Percentiles rank a stretch among this genome's conserved stretches.
These are phyloP conservation scores for Fusarium keratoplasticum DNA, from an alignment of 2,329 filamentous ascomycete species.

Conservation along the genomic window DNA sequence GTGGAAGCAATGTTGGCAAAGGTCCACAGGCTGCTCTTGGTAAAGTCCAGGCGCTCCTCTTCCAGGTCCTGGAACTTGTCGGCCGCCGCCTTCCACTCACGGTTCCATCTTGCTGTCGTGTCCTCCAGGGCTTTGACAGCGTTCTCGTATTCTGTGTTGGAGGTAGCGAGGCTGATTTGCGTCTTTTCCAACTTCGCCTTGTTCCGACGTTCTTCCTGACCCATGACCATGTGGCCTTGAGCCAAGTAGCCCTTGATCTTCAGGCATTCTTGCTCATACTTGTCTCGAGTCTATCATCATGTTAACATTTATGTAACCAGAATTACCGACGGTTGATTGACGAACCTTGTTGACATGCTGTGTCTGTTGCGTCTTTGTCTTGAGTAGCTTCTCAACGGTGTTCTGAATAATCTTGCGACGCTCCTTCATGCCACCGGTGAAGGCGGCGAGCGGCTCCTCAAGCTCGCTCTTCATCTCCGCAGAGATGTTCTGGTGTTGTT, in stretches of 20 bases:
- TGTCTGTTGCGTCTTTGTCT: slow-evolving; percentile 93
- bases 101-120: slow-evolving; percentile 94
- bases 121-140: slow-evolving; percentile 95
- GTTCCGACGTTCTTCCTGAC: slow-evolving; percentile 97
- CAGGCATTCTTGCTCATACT: slow-evolving; percentile 96
- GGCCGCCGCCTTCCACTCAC: slow-evolving; percentile 97
- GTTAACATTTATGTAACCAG: slow-evolving; percentile 7
- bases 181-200: slow-evolving; percentile 99
- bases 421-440: slow-evolving; percentile 96
- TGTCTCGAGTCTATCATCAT: slow-evolving; percentile 79
- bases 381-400: slow-evolving; percentile 93
- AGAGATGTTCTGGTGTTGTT: slow-evolving; percentile 90
- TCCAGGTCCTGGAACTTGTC: slow-evolving; percentile 99
- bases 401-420: slow-evolving; percentile 95
- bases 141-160: slow-evolving; percentile 92
- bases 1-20: slow-evolving; percentile 98
- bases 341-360: slow-evolving; percentile 88
- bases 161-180: slow-evolving; percentile 91
- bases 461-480: slow-evolving; percentile 95
- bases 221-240: slow-evolving; percentile 99
- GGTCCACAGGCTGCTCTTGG: slow-evolving; percentile 97
- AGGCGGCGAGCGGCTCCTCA: slow-evolving; percentile 92
- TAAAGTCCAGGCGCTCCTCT: slow-evolving; percentile 96
- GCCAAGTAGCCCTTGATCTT: slow-evolving; percentile 99
- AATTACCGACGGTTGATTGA: not conserved